Percentiles rank a stretch among this genome's conserved stretches.
Conservation (phyloP, 345 rosid species). For the Capsella bursapastoris region DNA sequence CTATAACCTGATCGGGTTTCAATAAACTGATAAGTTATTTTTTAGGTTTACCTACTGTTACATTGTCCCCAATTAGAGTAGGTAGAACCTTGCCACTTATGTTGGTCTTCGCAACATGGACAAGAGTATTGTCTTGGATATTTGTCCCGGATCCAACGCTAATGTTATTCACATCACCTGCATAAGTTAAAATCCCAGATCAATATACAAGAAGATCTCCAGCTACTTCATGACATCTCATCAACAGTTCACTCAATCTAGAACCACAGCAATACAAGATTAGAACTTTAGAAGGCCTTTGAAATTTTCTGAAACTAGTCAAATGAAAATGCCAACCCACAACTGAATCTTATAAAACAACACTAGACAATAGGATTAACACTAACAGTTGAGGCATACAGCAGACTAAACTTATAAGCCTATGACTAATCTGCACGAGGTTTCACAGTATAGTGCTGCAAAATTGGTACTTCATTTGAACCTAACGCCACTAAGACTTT, state of each 20-base stretch:
- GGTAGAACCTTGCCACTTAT: conserved; percentile 86
- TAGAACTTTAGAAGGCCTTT: neutral
- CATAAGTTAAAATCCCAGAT: conserved; percentile 16
- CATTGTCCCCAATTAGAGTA: conserved; percentile 86
- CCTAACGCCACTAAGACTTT: too few species aligned
- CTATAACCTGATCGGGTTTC: neutral
- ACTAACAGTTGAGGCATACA: neutral
- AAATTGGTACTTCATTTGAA: too few species aligned
- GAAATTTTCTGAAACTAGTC: neutral
- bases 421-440: neutral
- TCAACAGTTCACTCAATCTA: neutral
- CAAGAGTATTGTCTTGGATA: conserved; percentile 96
- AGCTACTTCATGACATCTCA: neutral
- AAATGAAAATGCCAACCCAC: conserved; percentile 4
- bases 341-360: neutral
- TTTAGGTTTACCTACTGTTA: conserved; percentile 77
- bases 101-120: conserved; percentile 95
- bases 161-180: conserved; percentile 92
- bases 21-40: neutral
- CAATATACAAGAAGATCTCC: conserved; percentile 7
- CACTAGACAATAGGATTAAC: neutral
- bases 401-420: neutral
- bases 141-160: conserved; percentile 88
- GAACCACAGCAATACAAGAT: neutral
- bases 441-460: neutral